Conservation (phyloP, 345 rosid genomes). For the Hypericum androsaemum region DNA sequence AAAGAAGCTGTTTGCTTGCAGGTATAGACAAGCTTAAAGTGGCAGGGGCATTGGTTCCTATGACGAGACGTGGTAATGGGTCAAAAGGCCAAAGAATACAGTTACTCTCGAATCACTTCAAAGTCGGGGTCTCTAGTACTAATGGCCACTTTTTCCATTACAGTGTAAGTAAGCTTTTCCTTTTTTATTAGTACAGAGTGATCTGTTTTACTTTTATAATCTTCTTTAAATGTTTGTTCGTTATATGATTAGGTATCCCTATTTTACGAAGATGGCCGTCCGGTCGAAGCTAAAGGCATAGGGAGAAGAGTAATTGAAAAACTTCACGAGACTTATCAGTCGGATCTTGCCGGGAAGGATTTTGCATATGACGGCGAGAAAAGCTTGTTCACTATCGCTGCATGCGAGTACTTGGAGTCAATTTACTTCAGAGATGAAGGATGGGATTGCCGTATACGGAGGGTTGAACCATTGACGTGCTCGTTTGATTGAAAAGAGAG, state of each 20-base stretch:
- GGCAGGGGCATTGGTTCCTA: background rate
- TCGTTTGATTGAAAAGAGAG: too few relatives aligned
- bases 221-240: conserved; percentile 2
- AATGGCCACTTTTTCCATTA: conserved; percentile 14
- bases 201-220: conserved; percentile 3
- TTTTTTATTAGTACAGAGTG: background rate
- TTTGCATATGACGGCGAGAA: conserved; percentile 85
- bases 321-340: conserved; percentile 54
- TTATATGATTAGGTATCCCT: conserved; percentile 46
- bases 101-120: conserved; percentile 18
- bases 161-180: conserved; percentile 29
- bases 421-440: too few relatives aligned
- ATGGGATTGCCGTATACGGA: too few relatives aligned
- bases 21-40: too few relatives aligned
- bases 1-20: too few relatives aligned
- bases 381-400: conserved; percentile 61
- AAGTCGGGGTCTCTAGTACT: conserved; percentile 10
- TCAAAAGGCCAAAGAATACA: conserved; percentile 17
- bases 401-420: too few relatives aligned
- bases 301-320: conserved; percentile 61
- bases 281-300: conserved; percentile 52
- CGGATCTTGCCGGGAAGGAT: conserved; percentile 48
- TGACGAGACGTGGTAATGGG: conserved; percentile 16
- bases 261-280: conserved; percentile 38
- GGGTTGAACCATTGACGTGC: too few relatives aligned